Percentiles rank a stretch among this genome's conserved stretches.
Conservation (phyloP, 202 grass and related monocot genomes). For the Musa balbisiana region DNA sequence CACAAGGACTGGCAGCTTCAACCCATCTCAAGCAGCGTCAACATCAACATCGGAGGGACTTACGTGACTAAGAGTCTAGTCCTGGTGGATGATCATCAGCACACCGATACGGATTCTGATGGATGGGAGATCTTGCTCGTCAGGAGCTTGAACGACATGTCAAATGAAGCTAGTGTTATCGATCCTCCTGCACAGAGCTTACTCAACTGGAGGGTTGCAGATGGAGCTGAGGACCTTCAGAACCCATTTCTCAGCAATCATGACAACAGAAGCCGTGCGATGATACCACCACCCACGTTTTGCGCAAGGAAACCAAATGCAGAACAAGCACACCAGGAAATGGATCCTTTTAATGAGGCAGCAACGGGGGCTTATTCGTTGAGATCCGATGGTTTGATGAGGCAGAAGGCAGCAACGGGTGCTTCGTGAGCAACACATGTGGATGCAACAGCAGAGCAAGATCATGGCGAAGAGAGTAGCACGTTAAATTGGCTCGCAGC, state of each 20-base stretch:
- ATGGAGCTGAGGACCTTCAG: not conserved
- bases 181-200: too few relatives aligned
- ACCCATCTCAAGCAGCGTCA: not conserved
- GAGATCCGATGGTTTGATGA: not conserved
- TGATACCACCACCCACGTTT: not conserved
- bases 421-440: constrained; percentile 13
- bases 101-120: not conserved
- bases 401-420: constrained; percentile 12
- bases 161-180: too few relatives aligned
- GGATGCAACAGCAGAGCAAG: constrained; percentile 28
- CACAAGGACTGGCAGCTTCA: not conserved
- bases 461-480: constrained; percentile 15
- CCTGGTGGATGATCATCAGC: not conserved
- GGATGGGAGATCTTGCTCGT: too few relatives aligned
- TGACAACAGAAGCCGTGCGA: not conserved
- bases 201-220: not conserved
- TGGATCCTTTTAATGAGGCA: too few relatives aligned
- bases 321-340: not conserved
- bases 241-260: constrained; percentile 1
- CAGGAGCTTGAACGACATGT: too few relatives aligned
- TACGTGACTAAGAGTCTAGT: not conserved
- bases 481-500: not conserved
- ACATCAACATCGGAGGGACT: not conserved
- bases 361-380: too few relatives aligned
- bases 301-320: not conserved